Evolutionary conservation across 257 asterid species (phyloP), one percentile per base, ranked within the genome.

Genomic region (Solanum clarkiae): DNA sequence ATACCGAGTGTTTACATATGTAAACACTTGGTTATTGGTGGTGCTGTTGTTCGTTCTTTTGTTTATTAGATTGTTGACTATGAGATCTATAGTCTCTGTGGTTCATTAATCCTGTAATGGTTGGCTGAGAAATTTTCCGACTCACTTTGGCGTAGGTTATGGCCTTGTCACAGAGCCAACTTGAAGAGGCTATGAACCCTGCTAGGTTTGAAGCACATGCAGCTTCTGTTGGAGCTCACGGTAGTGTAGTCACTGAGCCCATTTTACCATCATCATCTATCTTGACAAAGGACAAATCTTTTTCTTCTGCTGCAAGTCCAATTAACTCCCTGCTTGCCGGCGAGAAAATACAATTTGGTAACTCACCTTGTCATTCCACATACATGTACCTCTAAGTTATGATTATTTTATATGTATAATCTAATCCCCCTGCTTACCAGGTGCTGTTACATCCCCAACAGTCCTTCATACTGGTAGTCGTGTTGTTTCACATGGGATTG

Each of bases 291-390:
- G 99, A 95, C 80, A 91, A 92, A 88, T 59, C 96, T 9, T 91
- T 92, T 86, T 87, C 97, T 51, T 91, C 94, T 84, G 91, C 93
- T 87, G 89, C 97, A 81, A 94, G 97, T 83, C 98, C 98, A 87
- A 91, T 95, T 84, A 93, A 91, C 90, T 96, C 99, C 77, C 89
- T 97, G 87, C 98, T 95, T 83, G 98, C 98, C 80, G 98, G 98
- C 86, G 99, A 97, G 91, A 94, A 92, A 89, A 97, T 97, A 86
- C 99, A 94, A 90, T 97, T 95, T 87, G 99, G 99, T 97, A 94
- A 72, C 36, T 45, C 29, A 8, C 47, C 36, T 47, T 18, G 29
- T 65, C 81, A 45, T 72, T 29, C 80, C 22, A 66, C 26, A 26
- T 82, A 10, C 47, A 60, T 81, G 75, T n/a, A 86, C 86, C 57